Evolutionary conservation across 352 stramenopile genomes (phyloP), one percentile per base, ranked within the genome.

Genomic region (Pythium oligandrum): DNA sequence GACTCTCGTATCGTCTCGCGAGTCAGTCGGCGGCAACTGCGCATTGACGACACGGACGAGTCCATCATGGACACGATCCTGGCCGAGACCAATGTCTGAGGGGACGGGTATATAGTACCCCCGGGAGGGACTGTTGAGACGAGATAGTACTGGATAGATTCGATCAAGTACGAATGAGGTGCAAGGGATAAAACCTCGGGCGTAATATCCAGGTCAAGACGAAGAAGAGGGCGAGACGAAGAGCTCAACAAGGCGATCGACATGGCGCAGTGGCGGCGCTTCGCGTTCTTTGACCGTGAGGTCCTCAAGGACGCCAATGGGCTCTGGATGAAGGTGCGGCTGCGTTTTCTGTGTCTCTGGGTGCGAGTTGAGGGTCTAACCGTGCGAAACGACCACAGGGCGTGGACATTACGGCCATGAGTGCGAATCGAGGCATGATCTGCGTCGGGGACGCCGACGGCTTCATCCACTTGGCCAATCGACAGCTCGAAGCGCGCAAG

Each of bases 211-310:
- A 26, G 17, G 17, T 26, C 17, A 26, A 26, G 17, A 26, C 17
- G 17, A 26, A 26, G 17, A 26, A 26, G 17, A 26, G 17, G 17
- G 17, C 46, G 9, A 48, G 9, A 48, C 43, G 17, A 30, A 48
- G 43, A 48, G 9, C 17, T 11, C 43, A 48, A 48, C 17, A 26
- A 26, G 17, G 43, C 43, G 43, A 48, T 11, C 43, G 17, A 8
- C 35, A 95, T 95, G 84, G 82, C 84, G 68, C 84, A 95, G 63
- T 93, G 82, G 83, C 73, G 84, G 71, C 80, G 84, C 66, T 95
- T 95, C 63, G 81, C 81, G 47, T 95, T 95, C 78, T 95, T 95
- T 57, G 84, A 95, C 61, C 88, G 89, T 60, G 84, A 95, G 54
- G 75, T 90, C 32, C 73, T 95, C 39, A 93, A 91, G 64, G 84